Percentiles rank a stretch among this genome's conserved stretches.
Evolutionary conservation across 208 protist genomes (phyloP).

Genomic region (Leishmania major): DNA sequence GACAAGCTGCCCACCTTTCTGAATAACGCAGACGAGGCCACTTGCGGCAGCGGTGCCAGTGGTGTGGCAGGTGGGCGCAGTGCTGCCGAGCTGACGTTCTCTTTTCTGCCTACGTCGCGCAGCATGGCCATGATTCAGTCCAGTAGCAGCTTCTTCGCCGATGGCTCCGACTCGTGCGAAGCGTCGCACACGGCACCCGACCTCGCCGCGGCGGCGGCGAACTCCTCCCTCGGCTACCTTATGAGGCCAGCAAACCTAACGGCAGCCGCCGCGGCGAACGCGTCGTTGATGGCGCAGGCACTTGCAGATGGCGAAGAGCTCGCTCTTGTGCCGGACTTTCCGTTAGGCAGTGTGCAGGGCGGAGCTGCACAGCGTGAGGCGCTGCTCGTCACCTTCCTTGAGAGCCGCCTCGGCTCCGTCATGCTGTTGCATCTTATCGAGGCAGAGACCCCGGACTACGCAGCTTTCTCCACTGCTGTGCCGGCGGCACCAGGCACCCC

Average conservation of each 20-base stretch:
- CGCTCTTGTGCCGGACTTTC: conserved; percentile 22
- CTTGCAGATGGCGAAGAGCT: conserved; percentile 28
- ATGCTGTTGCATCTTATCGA: conserved; percentile 58
- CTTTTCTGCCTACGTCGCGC: conserved; percentile 24
- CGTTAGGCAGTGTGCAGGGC: conserved; percentile 34
- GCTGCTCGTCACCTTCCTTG: conserved; percentile 40
- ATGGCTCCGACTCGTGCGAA: conserved; percentile 20
- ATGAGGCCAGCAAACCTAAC: conserved; percentile 24
- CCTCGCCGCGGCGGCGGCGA: conserved; percentile 11
- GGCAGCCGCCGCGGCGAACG: conserved; percentile 1
- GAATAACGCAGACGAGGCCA: conserved; percentile 26
- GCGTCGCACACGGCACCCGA: conserved; percentile 5
- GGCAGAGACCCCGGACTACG: conserved; percentile 42
- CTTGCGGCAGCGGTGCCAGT: not conserved
- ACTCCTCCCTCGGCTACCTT: conserved; percentile 24
- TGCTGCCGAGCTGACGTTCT: not conserved
- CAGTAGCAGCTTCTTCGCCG: conserved; percentile 27
- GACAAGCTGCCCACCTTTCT: conserved; percentile 13
- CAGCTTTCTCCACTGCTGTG: conserved; percentile 46
- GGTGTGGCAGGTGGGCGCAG: not conserved
- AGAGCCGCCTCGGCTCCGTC: conserved; percentile 37
- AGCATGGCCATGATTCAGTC: conserved; percentile 1
- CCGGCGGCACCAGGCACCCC: not conserved
- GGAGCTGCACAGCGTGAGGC: conserved; percentile 51
- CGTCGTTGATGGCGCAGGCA: conserved; percentile 11